Percentiles rank a stretch among this genome's conserved stretches.
phyloP scores from a whole-genome alignment of 805 yeast genomes.

The Cyberlindnera petersonii region DNA sequence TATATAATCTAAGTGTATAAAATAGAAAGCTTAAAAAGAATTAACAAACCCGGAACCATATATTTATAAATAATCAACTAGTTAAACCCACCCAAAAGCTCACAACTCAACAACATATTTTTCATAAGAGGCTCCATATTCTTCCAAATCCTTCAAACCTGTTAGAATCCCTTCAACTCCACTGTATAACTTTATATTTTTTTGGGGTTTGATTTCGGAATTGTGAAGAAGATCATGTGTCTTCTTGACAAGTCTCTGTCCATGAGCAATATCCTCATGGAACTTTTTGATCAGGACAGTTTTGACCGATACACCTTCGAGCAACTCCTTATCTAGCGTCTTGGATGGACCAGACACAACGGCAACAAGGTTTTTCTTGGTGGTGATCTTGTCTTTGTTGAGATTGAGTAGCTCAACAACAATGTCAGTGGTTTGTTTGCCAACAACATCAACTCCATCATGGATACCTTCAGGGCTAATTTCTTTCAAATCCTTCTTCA shows the following conservation, averaged over 20 bases:
- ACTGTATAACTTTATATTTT: slow-evolving; percentile 32
- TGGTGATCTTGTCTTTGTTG: slow-evolving; percentile 6
- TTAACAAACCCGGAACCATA: no score
- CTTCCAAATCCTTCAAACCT: slow-evolving; percentile 38
- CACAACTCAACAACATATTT: slow-evolving; percentile 36
- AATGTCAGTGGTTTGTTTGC: slow-evolving; percentile 35
- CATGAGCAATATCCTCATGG: slow-evolving; percentile 40
- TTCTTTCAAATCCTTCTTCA: slow-evolving; percentile 21
- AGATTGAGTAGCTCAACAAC: slow-evolving; percentile 31
- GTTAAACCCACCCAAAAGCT: not conserved
- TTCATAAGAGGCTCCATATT: slow-evolving; percentile 39
- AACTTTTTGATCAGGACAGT: slow-evolving; percentile 38
- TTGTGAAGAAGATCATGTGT: slow-evolving; percentile 32
- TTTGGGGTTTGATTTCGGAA: slow-evolving; percentile 32
- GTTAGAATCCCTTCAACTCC: slow-evolving; percentile 33
- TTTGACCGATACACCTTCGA: slow-evolving; percentile 28
- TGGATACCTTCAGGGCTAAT: slow-evolving; percentile 29
- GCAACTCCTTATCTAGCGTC: slow-evolving; percentile 19
- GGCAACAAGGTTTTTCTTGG: slow-evolving; percentile 33
- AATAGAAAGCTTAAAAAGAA: no score
- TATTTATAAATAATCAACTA: not conserved
- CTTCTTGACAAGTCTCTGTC: slow-evolving; percentile 31
- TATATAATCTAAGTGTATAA: no score
- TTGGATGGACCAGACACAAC: slow-evolving; percentile 37
- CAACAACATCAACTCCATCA: slow-evolving; percentile 43